These are phyloP conservation scores for Berberis thunbergii DNA, from an alignment of 164 flowering plant species.

Conservation along the genomic window DNA sequence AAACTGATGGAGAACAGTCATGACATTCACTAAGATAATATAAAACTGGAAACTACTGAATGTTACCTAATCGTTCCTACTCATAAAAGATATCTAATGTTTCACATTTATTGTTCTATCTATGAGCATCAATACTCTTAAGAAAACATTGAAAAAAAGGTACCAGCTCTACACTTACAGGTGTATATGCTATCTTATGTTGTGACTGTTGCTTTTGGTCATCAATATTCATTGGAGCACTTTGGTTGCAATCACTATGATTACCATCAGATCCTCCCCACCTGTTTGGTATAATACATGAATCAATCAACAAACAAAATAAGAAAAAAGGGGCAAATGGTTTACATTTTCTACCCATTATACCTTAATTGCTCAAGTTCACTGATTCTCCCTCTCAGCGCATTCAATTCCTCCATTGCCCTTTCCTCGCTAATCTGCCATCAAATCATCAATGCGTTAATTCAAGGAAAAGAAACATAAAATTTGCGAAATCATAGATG, in stretches of 20 bases:
- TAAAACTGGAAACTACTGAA: no score
- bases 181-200: neutral
- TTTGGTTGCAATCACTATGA: conserved; percentile 10
- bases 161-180: conserved; percentile 12
- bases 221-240: conserved; percentile 4
- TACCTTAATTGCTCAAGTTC: conserved; percentile 16
- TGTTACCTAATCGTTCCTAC: no score
- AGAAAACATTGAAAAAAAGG: neutral
- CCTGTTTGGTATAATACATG: conserved; percentile 3
- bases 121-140: no score
- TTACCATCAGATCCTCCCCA: conserved; percentile 1
- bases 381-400: conserved; percentile 8
- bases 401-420: conserved; percentile 15
- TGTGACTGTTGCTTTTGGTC: conserved; percentile 5
- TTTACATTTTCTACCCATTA: neutral
- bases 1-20: no score
- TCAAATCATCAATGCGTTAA: neutral
- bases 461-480: neutral
- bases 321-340: neutral
- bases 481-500: neutral
- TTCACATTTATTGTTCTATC: no score
- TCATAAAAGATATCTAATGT: no score
- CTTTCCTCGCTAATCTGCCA: conserved; percentile 16
- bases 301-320: neutral
- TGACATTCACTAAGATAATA: no score